Percentiles rank a stretch among this genome's conserved stretches.
Evolutionary conservation across 1,284 basidiomycete species (phyloP).

Genomic region (Phylloboletellus chloephorus): DNA sequence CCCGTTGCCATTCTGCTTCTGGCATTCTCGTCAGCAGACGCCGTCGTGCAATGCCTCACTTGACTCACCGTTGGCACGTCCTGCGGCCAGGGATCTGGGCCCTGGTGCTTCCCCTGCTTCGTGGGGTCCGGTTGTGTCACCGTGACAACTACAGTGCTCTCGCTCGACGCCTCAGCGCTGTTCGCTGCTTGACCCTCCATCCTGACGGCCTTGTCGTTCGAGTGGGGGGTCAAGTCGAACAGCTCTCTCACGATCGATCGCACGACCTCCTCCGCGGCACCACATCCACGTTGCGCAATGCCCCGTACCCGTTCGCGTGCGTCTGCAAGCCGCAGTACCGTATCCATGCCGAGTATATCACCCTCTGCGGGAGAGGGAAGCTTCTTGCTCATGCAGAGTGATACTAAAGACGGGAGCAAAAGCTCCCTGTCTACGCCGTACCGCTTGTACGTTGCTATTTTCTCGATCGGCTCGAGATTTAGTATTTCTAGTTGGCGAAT

Average conservation of each 20-base stretch:
- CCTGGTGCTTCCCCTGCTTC: neutral
- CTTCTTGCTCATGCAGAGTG: conserved; percentile 48
- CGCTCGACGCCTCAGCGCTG: neutral
- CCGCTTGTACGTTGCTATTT: conserved; percentile 47
- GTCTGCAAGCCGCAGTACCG: conserved; percentile 49
- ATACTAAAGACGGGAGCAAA: conserved; percentile 52
- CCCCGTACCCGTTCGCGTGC: conserved; percentile 53
- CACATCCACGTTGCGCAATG: conserved; percentile 34
- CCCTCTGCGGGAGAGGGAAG: conserved; percentile 57
- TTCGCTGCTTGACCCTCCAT: conserved; percentile 10
- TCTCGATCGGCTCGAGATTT: conserved; percentile 52
- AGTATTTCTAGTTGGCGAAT: conserved; percentile 58
- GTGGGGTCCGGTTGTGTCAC: conserved; percentile 3
- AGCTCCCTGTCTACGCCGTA: conserved; percentile 49
- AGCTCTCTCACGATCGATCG: conserved; percentile 28
- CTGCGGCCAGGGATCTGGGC: fast-evolving
- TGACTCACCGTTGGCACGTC: conserved; percentile 3
- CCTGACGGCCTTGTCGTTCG: conserved; percentile 2
- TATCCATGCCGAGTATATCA: conserved; percentile 52
- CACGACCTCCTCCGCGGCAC: conserved; percentile 35
- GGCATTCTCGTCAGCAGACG: neutral
- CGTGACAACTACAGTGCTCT: neutral
- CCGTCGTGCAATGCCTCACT: neutral
- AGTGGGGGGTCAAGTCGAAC: conserved; percentile 25
- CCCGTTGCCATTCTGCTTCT: neutral